These are phyloP conservation scores for Hymenoscyphus fraxineus DNA, from an alignment of 2,329 filamentous ascomycete genomes.

Conservation along the genomic window DNA sequence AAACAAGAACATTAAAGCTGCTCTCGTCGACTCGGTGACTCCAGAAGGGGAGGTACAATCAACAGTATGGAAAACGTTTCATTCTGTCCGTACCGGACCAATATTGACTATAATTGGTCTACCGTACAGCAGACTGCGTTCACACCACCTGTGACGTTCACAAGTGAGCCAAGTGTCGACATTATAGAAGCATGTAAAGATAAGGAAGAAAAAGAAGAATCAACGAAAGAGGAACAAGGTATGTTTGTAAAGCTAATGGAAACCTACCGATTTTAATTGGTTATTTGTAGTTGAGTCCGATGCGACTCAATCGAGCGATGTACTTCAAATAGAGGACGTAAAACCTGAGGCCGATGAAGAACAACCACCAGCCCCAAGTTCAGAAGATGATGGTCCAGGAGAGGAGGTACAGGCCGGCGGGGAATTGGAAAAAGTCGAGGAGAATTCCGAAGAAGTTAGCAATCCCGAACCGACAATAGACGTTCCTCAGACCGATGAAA, in stretches of 20 bases:
- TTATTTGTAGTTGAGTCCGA: background rate
- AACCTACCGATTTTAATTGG: slow-evolving; percentile 7
- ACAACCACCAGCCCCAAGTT: slow-evolving; percentile 3
- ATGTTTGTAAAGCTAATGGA: slow-evolving; percentile 8
- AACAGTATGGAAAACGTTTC: slow-evolving; percentile 33
- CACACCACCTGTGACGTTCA: slow-evolving; percentile 24
- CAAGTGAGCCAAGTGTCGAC: slow-evolving; percentile 20
- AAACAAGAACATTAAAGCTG: slow-evolving; percentile 20
- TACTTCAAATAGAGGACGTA: background rate
- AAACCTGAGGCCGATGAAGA: slow-evolving; percentile 4
- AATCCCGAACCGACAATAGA: background rate
- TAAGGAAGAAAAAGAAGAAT: slow-evolving; percentile 6
- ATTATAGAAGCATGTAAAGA: slow-evolving; percentile 23
- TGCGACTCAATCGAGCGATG: slow-evolving; percentile 3
- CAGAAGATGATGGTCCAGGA: background rate
- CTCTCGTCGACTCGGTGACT: slow-evolving; percentile 20
- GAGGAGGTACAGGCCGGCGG: background rate
- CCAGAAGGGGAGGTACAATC: slow-evolving; percentile 22
- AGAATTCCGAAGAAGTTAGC: background rate
- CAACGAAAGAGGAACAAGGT: slow-evolving; percentile 16
- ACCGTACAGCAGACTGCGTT: slow-evolving; percentile 25
- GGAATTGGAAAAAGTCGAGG: background rate
- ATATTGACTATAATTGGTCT: slow-evolving; percentile 28
- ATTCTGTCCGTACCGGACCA: slow-evolving; percentile 31
- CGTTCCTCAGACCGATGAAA: background rate